Evolutionary conservation across 2,329 filamentous ascomycete genomes (phyloP).

Genomic region (Pestalotiopsis sp.): DNA sequence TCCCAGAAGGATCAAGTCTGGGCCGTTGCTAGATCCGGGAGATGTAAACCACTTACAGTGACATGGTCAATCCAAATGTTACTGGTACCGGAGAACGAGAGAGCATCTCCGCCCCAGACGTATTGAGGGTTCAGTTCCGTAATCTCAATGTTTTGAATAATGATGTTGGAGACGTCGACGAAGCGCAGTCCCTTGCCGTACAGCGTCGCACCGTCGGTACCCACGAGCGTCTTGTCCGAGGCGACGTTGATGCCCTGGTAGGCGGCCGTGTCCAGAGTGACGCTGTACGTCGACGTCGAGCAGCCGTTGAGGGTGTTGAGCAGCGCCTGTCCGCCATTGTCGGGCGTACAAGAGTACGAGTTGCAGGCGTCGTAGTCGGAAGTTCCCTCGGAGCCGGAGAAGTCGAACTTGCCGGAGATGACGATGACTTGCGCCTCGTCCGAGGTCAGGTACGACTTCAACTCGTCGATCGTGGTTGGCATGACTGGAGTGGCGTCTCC

Average conservation of each 20-base stretch:
- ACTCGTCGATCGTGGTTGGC: conserved; percentile 45
- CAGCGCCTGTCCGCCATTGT: conserved; percentile 9
- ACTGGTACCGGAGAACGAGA: conserved; percentile 42
- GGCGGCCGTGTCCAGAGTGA: conserved; percentile 52
- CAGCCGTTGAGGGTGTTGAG: conserved; percentile 14
- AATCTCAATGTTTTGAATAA: conserved; percentile 59
- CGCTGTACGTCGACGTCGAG: conserved; percentile 21
- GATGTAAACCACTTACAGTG: neutral
- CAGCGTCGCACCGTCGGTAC: conserved; percentile 52
- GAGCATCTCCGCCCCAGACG: conserved; percentile 60
- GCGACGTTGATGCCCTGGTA: neutral
- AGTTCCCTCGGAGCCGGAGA: conserved; percentile 46
- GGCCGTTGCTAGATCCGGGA: neutral
- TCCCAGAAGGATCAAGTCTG: neutral
- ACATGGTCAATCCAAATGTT: conserved; percentile 29
- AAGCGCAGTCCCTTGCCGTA: conserved; percentile 57
- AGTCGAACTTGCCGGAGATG: conserved; percentile 46
- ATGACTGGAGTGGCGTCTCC: conserved; percentile 46
- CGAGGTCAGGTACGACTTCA: conserved; percentile 51
- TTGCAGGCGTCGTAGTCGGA: conserved; percentile 45
- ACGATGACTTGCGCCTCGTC: conserved; percentile 48
- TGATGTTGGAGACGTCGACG: conserved; percentile 54
- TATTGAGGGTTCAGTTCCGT: conserved; percentile 56
- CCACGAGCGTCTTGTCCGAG: conserved; percentile 42
- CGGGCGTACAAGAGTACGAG: conserved; percentile 1